A percentile compares a stretch with the other conserved stretches of the same genome.
These are phyloP conservation scores for Leptographium galeiforme DNA, from an alignment of 2,329 filamentous ascomycete species.

Conservation along the genomic window DNA sequence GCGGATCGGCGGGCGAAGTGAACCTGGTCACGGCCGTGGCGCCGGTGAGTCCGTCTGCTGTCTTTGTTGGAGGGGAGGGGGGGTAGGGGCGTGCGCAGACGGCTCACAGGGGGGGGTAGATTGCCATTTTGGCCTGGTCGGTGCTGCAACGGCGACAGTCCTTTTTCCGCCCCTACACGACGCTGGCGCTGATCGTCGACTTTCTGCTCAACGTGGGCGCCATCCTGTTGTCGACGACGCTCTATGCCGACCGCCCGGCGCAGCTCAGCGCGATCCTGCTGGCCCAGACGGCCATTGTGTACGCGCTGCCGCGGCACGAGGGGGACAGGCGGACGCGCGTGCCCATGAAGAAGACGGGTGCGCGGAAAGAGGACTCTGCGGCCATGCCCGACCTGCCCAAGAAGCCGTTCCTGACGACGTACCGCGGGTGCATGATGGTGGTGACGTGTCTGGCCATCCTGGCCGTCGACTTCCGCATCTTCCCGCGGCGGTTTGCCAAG, in stretches of 20 bases:
- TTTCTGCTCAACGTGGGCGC: constrained; percentile 76
- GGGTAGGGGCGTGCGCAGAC: too few species aligned
- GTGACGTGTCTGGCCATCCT: constrained; percentile 83
- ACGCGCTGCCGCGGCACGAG: constrained; percentile 33
- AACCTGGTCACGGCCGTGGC: constrained; percentile 75
- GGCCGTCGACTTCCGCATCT: constrained; percentile 90
- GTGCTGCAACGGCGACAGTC: constrained; percentile 70
- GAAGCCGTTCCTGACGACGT: constrained; percentile 86
- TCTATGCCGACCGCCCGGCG: constrained; percentile 64
- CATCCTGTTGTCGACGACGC: constrained; percentile 71
- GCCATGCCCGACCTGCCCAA: constrained; percentile 43
- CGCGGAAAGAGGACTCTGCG: constrained; percentile 17
- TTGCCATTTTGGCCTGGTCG: constrained; percentile 77
- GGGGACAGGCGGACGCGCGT: constrained; percentile 11
- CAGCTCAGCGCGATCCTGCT: constrained; percentile 64
- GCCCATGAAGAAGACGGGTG: constrained; percentile 24
- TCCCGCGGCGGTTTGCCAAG: constrained; percentile 90
- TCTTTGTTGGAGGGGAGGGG: not conserved
- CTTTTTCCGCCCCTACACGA: constrained; percentile 67
- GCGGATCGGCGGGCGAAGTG: constrained; percentile 74
- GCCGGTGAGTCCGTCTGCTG: constrained; percentile 45
- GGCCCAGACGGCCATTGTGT: constrained; percentile 54
- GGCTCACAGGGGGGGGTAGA: constrained; percentile 31
- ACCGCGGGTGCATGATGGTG: constrained; percentile 83
- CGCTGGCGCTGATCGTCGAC: constrained; percentile 59